Conservation (phyloP, 2,329 filamentous ascomycete genomes). For the Cladophialophora immunda region DNA sequence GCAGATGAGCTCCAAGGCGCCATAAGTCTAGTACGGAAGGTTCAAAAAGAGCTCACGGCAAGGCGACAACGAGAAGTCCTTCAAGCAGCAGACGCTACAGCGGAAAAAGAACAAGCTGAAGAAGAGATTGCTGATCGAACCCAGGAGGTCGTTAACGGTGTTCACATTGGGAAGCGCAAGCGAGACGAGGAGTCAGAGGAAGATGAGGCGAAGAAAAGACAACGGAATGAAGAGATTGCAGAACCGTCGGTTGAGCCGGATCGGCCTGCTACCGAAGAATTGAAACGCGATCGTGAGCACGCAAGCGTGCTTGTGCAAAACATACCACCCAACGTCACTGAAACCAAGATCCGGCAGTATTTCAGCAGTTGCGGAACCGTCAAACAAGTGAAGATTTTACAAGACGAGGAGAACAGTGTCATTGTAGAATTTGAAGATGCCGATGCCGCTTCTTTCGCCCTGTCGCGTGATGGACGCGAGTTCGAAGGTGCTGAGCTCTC, state of each 20-base stretch:
- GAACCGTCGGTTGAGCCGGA: conserved; percentile 47
- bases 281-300: conserved; percentile 88
- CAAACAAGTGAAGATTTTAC: conserved; percentile 75
- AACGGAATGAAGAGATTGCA: conserved; percentile 58
- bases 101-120: conserved; percentile 42
- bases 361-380: conserved; percentile 91
- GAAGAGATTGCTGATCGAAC: conserved; percentile 43
- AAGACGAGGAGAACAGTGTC: conserved; percentile 71
- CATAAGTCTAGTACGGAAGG: conserved; percentile 75
- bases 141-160: conserved; percentile 39
- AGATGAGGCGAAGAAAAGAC: conserved; percentile 71
- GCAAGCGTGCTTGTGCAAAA: conserved; percentile 83
- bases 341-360: conserved; percentile 82
- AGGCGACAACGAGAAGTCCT: conserved; percentile 73
- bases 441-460: conserved; percentile 82
- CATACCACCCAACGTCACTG: conserved; percentile 73
- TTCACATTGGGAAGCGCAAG: conserved; percentile 73
- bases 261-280: conserved; percentile 48
- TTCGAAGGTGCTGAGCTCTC: conserved; percentile 77
- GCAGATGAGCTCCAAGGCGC: conserved; percentile 77
- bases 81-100: conserved; percentile 58
- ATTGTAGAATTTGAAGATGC: conserved; percentile 84
- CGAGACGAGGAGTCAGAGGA: conserved; percentile 66
- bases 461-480: conserved; percentile 81
- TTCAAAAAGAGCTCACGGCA: conserved; percentile 68